phyloP scores from a whole-genome alignment of 495 filamentous ascomycete genomes.

The Glonium stellatum region DNA sequence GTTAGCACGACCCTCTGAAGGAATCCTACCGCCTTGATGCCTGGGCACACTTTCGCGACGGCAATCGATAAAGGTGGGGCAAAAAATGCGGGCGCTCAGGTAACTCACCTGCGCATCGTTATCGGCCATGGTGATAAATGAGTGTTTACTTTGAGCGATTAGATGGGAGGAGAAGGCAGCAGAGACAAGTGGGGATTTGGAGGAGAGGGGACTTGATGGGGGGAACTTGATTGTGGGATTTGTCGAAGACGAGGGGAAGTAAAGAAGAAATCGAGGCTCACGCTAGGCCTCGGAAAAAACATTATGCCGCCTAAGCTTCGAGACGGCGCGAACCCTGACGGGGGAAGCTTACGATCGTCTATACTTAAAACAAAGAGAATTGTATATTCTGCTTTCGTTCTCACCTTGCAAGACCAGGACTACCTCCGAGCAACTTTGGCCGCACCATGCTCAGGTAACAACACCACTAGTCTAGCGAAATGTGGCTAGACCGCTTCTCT shows the following conservation, averaged over 20 bases:
- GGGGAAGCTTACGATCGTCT: too few relatives aligned
- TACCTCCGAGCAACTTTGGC: not conserved
- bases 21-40: slow-evolving; percentile 8
- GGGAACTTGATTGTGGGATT: not conserved
- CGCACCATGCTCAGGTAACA: not conserved
- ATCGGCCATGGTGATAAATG: slow-evolving; percentile 49
- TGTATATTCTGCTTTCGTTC: too few relatives aligned
- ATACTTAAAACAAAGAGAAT: too few relatives aligned
- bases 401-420: not conserved
- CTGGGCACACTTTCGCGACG: slow-evolving; percentile 20
- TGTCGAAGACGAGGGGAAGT: not conserved
- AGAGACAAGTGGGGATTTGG: slow-evolving; percentile 19
- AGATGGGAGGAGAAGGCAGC: slow-evolving; percentile 28
- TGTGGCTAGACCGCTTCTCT: slow-evolving; percentile 87
- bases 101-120: slow-evolving; percentile 53
- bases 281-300: not conserved
- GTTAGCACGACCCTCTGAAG: slow-evolving; percentile 16
- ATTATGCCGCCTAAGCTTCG: not conserved
- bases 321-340: not conserved
- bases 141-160: slow-evolving; percentile 27
- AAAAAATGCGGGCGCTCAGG: slow-evolving; percentile 14
- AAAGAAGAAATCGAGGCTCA: not conserved
- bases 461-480: slow-evolving; percentile 33
- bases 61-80: slow-evolving; percentile 23
- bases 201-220: slow-evolving; percentile 13